Evolutionary conservation across 2,329 filamentous ascomycete genomes (phyloP), one percentile per base, ranked within the genome.

Genomic region (Colletotrichum brevisporum): DNA sequence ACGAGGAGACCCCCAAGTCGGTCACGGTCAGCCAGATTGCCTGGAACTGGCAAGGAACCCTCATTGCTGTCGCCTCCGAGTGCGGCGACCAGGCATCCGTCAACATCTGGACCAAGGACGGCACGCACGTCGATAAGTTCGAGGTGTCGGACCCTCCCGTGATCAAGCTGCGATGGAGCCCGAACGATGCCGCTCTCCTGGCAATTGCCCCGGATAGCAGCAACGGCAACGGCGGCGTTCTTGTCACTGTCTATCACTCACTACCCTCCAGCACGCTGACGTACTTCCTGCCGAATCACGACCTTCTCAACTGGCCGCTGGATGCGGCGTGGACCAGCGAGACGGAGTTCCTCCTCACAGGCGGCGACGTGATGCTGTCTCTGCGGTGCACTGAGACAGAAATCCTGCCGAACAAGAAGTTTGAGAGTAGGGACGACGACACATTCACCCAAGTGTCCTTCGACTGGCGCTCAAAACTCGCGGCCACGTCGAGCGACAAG

Each of bases 141-240:
- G 85, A 89, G 71, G 83, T 87, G 27, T 81, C 87, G 45, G 88
- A 90, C 72, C 84, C 88, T n/a, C 89, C 89, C 15, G 82, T 91
- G 55, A 85, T 89, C 73, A 90, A 89, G 75, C 80, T 91, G 24
- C 83, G 84, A 54, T 91, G 89, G 89, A 90, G 88, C 74, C 85
- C 85, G 2, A 83, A 79, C 71, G 86, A 86, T 70, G 82, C 83
- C 1, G 83, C 83, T n/a, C 83, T 90, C 39, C 79, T 91, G 15
- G 84, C 85, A 70, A 84, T 91, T 52, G 86, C 87, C 2, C 87
- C 88, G 0, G 84, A 86, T 65, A 85, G 85, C 58, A 67, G 62
- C 62, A 67, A 61, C 36, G 66, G 41, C 18, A 61, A 52, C 26
- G 82, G 80, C 45, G 86, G 86, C 43, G 83, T 86, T 9, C 77